Evolutionary conservation across 352 stramenopile genomes (phyloP).

Genomic region (Phytophthora citrophthora): DNA sequence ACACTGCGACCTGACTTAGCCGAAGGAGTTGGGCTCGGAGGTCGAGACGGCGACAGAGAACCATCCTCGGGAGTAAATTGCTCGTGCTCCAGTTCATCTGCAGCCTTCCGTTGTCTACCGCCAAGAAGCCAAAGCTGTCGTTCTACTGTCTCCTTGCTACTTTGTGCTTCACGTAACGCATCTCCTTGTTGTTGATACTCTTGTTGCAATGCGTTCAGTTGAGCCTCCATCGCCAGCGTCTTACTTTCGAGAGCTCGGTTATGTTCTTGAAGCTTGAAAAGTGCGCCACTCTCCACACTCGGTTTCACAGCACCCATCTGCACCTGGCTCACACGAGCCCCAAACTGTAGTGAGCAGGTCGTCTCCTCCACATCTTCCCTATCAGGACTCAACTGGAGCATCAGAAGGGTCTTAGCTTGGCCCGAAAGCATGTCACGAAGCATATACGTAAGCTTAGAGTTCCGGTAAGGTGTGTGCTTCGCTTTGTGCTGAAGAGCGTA

Average conservation of each 20-base stretch:
- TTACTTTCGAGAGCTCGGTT: conserved; percentile 55
- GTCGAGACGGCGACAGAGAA: conserved; percentile 24
- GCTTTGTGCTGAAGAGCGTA: conserved; percentile 91
- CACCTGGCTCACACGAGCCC: conserved; percentile 89
- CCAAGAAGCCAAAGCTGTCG: conserved; percentile 53
- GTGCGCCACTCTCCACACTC: conserved; percentile 82
- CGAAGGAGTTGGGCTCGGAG: conserved; percentile 54
- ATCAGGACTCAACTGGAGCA: conserved; percentile 91
- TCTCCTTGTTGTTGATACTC: conserved; percentile 57
- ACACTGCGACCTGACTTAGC: conserved; percentile 49
- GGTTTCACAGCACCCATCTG: conserved; percentile 84
- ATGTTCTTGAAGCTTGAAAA: conserved; percentile 77
- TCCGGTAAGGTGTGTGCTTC: conserved; percentile 95
- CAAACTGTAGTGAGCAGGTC: conserved; percentile 91
- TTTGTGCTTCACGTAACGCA: conserved; percentile 50
- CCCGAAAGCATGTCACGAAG: conserved; percentile 92
- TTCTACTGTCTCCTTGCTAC: conserved; percentile 52
- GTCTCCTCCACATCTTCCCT: conserved; percentile 84
- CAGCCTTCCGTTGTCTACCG: conserved; percentile 31
- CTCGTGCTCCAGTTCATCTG: conserved; percentile 33
- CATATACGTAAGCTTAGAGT: conserved; percentile 96
- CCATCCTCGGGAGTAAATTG: conserved; percentile 10
- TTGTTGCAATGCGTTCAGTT: conserved; percentile 50
- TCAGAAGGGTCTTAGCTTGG: conserved; percentile 93
- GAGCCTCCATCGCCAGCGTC: conserved; percentile 32